phyloP scores from a whole-genome alignment of 331 rosid genomes.

The Quercus tomentella region DNA sequence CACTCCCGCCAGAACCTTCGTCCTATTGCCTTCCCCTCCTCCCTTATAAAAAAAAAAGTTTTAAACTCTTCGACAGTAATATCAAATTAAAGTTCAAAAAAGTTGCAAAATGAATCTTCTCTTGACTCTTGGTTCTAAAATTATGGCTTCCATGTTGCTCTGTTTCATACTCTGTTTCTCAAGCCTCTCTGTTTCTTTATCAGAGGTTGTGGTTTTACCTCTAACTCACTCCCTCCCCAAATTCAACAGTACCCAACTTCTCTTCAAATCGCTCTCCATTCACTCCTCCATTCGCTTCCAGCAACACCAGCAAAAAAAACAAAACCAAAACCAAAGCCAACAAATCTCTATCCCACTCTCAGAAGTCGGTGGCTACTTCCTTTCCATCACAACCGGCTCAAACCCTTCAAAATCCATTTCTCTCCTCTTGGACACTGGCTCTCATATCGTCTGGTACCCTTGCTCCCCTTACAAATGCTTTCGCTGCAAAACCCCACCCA shows the following conservation, averaged over 20 bases:
- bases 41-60: slow-evolving; percentile 13
- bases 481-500: slow-evolving; percentile 58
- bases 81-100: too few relatives aligned
- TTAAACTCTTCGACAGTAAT: not conserved
- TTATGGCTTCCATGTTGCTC: slow-evolving; percentile 49
- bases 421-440: slow-evolving; percentile 93
- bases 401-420: slow-evolving; percentile 51
- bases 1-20: slow-evolving; percentile 7
- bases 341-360: slow-evolving; percentile 78
- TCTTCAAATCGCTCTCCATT: slow-evolving; percentile 60
- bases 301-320: not conserved
- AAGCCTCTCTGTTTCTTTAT: slow-evolving; percentile 23
- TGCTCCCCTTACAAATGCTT: slow-evolving; percentile 87
- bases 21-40: not conserved
- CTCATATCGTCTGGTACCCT: slow-evolving; percentile 95
- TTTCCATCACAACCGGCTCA: slow-evolving; percentile 54
- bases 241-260: slow-evolving; percentile 66
- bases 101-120: not conserved
- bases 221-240: slow-evolving; percentile 61
- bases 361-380: slow-evolving; percentile 79
- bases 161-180: slow-evolving; percentile 48
- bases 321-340: not conserved
- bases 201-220: slow-evolving; percentile 40
- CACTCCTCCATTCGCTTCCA: slow-evolving; percentile 61
- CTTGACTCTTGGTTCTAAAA: not conserved